Percentiles rank a stretch among this genome's conserved stretches.
Conservation (phyloP, 1,284 basidiomycete genomes). For the Microbotryum intermedium region DNA sequence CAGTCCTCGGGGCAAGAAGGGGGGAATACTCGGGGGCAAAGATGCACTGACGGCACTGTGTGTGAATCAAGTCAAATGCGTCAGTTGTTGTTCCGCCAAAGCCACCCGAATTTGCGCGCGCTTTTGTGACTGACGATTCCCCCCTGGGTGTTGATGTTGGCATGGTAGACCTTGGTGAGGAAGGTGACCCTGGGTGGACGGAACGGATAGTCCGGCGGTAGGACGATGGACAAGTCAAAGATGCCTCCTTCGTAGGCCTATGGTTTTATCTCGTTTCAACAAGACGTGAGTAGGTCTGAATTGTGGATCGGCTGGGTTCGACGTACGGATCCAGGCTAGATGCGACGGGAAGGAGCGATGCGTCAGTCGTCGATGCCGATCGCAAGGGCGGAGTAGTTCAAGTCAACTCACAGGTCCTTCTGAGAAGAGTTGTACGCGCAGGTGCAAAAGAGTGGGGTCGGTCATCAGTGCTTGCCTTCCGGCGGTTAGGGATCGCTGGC, state of each 20-base stretch:
- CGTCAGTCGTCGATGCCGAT: neutral
- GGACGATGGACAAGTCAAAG: conserved; percentile 62
- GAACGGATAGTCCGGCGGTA: conserved; percentile 84
- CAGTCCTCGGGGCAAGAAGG: neutral
- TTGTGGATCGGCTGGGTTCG: neutral
- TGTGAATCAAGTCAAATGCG: conserved; percentile 45
- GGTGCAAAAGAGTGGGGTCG: no score
- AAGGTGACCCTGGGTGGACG: conserved; percentile 99
- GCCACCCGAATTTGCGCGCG: no score
- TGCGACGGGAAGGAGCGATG: neutral
- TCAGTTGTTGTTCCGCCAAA: no score
- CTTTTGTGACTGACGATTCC: conserved; percentile 52
- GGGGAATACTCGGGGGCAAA: conserved; percentile 37
- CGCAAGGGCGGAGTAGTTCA: neutral
- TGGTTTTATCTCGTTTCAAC: no score
- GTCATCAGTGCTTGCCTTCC: no score
- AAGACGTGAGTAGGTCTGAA: no score
- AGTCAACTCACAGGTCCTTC: neutral
- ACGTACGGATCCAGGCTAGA: no score
- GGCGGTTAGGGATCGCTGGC: no score
- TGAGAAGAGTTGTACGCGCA: no score
- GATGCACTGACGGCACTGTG: conserved; percentile 40
- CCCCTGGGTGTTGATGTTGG: conserved; percentile 94
- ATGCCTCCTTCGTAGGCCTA: conserved; percentile 79
- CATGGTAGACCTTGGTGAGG: conserved; percentile 75